phyloP scores from a whole-genome alignment of 345 rosid genomes.

The Mercurialis annua region DNA sequence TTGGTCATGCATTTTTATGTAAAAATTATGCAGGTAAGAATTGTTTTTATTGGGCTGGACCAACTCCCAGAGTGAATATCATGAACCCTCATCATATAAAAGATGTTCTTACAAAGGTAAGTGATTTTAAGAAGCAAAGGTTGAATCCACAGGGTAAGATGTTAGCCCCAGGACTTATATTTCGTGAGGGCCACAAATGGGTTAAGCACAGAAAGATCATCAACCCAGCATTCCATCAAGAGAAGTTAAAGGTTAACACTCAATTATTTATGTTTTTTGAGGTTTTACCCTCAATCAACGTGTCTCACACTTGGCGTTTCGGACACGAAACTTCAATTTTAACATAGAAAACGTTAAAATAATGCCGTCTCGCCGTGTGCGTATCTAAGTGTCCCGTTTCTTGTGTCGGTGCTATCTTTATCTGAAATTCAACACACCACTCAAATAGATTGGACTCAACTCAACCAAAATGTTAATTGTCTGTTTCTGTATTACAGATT shows the following conservation, averaged over 20 bases:
- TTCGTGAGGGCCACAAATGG: slow-evolving; percentile 45
- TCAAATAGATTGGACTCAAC: no score
- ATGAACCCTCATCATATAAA: slow-evolving; percentile 7
- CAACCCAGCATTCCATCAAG: slow-evolving; percentile 49
- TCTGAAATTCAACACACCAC: no score
- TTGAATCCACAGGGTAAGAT: slow-evolving; percentile 27
- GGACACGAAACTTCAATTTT: no score
- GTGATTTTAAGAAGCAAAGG: slow-evolving; percentile 29
- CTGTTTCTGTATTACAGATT: slow-evolving; percentile 12
- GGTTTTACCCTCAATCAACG: no score
- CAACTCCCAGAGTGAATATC: not conserved
- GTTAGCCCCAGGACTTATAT: slow-evolving; percentile 33
- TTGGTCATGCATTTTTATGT: no score
- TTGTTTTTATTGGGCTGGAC: slow-evolving; percentile 6
- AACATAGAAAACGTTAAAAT: no score
- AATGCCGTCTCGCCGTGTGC: no score
- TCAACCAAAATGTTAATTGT: not conserved
- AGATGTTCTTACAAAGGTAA: not conserved
- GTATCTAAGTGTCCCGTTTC: no score
- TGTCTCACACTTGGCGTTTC: no score
- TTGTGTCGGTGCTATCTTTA: no score
- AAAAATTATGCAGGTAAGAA: slow-evolving; percentile 4
- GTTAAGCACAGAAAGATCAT: slow-evolving; percentile 42
- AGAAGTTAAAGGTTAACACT: slow-evolving; percentile 53
- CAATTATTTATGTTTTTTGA: no score